phyloP scores from a whole-genome alignment of 2,329 filamentous ascomycete species.

The Ophiostoma fasciatum region DNA sequence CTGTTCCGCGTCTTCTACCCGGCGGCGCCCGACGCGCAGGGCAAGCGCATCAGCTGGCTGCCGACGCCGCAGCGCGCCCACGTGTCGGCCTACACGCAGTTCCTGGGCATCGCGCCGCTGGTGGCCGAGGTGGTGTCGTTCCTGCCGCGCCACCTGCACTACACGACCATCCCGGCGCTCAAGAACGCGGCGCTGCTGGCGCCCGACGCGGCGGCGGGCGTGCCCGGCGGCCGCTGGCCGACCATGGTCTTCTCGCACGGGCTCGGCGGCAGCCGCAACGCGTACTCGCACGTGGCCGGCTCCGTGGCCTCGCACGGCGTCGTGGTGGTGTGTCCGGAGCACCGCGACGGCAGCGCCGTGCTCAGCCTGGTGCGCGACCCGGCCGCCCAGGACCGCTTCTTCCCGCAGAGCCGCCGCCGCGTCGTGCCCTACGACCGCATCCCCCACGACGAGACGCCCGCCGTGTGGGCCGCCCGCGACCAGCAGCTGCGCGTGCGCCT shows the following conservation, averaged over 20 bases:
- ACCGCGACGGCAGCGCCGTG: conserved; percentile 67
- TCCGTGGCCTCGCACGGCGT: conserved; percentile 69
- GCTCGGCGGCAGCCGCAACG: conserved; percentile 64
- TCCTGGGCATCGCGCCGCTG: conserved; percentile 49
- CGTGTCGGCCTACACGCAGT: conserved; percentile 60
- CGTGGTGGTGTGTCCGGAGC: conserved; percentile 68
- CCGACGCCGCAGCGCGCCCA: conserved; percentile 62
- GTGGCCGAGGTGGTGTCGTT: conserved; percentile 47
- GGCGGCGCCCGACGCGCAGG: conserved; percentile 34
- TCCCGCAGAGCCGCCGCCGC: conserved; percentile 19
- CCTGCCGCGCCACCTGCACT: conserved; percentile 57
- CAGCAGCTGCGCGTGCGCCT: conserved; percentile 58
- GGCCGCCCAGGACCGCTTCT: conserved; percentile 26
- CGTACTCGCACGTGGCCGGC: conserved; percentile 71
- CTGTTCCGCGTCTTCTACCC: conserved; percentile 78
- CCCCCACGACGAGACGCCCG: conserved; percentile 47
- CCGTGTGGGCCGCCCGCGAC: conserved; percentile 53
- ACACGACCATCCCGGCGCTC: conserved; percentile 55
- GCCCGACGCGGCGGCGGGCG: conserved; percentile 21
- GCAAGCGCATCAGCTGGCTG: conserved; percentile 58
- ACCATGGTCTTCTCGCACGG: conserved; percentile 80
- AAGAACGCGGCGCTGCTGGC: conserved; percentile 53
- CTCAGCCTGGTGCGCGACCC: conserved; percentile 56
- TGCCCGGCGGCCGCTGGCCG: conserved; percentile 49
- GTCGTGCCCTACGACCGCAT: conserved; percentile 35